A percentile compares a stretch with the other conserved stretches of the same genome.
Evolutionary conservation across 2,329 filamentous ascomycete species (phyloP).

Genomic region (Colletotrichum costaricense): DNA sequence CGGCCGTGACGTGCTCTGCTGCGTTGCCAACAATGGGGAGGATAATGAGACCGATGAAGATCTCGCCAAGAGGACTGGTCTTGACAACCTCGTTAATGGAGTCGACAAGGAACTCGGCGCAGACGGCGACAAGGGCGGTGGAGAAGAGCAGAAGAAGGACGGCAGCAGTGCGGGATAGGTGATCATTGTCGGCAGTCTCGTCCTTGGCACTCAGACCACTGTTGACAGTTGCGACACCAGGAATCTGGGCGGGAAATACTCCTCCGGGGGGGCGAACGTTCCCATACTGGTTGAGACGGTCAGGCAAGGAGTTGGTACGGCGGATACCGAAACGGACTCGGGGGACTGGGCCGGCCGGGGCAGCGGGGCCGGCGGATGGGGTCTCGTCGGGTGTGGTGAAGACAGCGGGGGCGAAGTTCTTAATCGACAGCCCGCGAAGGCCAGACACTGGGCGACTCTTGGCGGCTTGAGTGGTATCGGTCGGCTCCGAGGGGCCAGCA

Average conservation of each 20-base stretch:
- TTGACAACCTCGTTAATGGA: slow-evolving; percentile 73
- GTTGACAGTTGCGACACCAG: slow-evolving; percentile 48
- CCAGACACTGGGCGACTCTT: slow-evolving; percentile 59
- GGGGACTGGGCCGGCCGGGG: slow-evolving; percentile 59
- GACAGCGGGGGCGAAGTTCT: slow-evolving; percentile 77
- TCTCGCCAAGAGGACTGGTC: slow-evolving; percentile 68
- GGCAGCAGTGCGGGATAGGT: slow-evolving; percentile 66
- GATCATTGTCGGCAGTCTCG: slow-evolving; percentile 50
- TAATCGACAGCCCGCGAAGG: slow-evolving; percentile 72
- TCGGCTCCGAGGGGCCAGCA: slow-evolving; percentile 44
- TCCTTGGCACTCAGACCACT: slow-evolving; percentile 41
- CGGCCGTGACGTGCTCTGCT: slow-evolving; percentile 78
- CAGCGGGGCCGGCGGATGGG: slow-evolving; percentile 1
- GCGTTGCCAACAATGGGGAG: slow-evolving; percentile 80
- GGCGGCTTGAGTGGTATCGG: slow-evolving; percentile 37
- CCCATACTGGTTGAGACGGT: slow-evolving; percentile 65
- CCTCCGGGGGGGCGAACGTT: slow-evolving; percentile 59
- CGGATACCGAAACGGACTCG: slow-evolving; percentile 74
- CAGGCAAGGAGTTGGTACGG: slow-evolving; percentile 79
- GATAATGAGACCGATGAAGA: slow-evolving; percentile 78
- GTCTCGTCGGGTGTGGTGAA: slow-evolving; percentile 58
- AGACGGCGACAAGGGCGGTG: slow-evolving; percentile 74
- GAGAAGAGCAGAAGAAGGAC: slow-evolving; percentile 72
- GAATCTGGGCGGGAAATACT: slow-evolving; percentile 60
- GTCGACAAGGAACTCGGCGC: slow-evolving; percentile 77